These are phyloP conservation scores for Actinomucor elegans DNA, from an alignment of 371 early-diverging fungal genomes.

Conservation along the genomic window DNA sequence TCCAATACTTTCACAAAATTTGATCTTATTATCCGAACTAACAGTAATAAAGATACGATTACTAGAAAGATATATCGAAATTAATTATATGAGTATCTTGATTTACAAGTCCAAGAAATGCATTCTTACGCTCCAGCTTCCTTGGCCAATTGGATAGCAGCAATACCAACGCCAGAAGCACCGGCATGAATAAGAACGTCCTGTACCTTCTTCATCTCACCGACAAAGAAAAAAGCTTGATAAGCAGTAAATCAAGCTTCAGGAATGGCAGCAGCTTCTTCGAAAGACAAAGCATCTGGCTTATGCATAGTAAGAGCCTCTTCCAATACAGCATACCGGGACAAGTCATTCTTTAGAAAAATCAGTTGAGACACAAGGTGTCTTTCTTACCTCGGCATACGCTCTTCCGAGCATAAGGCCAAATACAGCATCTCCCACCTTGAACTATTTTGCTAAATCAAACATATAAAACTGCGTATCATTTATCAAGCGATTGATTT, in stretches of 20 bases:
- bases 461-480: no score
- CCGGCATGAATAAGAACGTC: conserved; percentile 80
- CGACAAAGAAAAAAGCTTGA: conserved; percentile 69
- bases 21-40: conserved; percentile 65
- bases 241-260: conserved; percentile 79
- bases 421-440: conserved; percentile 67
- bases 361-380: not conserved
- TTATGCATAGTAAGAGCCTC: conserved; percentile 58
- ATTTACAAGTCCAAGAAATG: no score
- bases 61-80: no score
- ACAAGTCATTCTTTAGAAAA: conserved; percentile 1
- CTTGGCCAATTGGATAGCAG: conserved; percentile 79
- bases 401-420: conserved; percentile 73
- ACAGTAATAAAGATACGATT: conserved; percentile 66
- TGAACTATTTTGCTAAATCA: conserved; percentile 46
- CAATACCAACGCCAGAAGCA: conserved; percentile 74
- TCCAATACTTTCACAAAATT: conserved; percentile 65
- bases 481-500: no score
- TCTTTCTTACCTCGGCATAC: conserved; percentile 59
- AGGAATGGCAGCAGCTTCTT: conserved; percentile 73
- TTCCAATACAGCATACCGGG: conserved; percentile 63
- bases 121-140: conserved; percentile 55
- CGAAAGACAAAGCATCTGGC: conserved; percentile 55
- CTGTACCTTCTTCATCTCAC: conserved; percentile 56
- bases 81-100: no score